Percentiles rank a stretch among this genome's conserved stretches.
phyloP scores from a whole-genome alignment of 1,139 yeast species.

The Kodamaea ohmeri region DNA sequence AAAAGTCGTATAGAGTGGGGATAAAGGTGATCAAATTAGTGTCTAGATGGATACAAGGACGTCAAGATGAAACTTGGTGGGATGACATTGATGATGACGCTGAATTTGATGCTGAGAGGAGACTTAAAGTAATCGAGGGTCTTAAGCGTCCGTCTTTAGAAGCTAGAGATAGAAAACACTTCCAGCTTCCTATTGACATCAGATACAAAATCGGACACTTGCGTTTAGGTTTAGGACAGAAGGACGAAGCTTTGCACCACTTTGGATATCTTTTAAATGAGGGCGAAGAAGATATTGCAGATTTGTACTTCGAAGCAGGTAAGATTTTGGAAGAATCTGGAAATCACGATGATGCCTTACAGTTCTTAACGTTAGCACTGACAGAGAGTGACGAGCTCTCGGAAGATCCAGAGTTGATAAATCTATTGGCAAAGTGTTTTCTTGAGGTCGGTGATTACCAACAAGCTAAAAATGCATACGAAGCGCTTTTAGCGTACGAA shows the following conservation, averaged over 20 bases:
- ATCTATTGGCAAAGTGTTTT: constrained; percentile 73
- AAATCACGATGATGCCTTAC: constrained; percentile 67
- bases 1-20: constrained; percentile 62
- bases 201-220: constrained; percentile 75
- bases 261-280: constrained; percentile 60
- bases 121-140: constrained; percentile 36
- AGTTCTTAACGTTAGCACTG: constrained; percentile 52
- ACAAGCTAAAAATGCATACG: constrained; percentile 67
- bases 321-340: constrained; percentile 67
- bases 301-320: constrained; percentile 77
- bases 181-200: constrained; percentile 76
- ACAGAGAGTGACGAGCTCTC: constrained; percentile 46
- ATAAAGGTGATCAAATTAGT: constrained; percentile 64
- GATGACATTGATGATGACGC: constrained; percentile 70
- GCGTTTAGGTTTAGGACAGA: constrained; percentile 62
- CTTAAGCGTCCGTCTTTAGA: constrained; percentile 16
- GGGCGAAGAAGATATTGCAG: constrained; percentile 59
- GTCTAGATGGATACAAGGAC: constrained; percentile 78
- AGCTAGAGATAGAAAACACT: constrained; percentile 34
- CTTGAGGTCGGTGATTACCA: constrained; percentile 68
- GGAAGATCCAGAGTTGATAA: constrained; percentile 49
- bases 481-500: constrained; percentile 52
- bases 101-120: constrained; percentile 69
- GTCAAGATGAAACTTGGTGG: constrained; percentile 80
- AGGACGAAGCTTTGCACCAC: constrained; percentile 71